Evolutionary conservation across 345 rosid species (phyloP), one percentile per base, ranked within the genome.

Genomic region (Durio zibethinus): DNA sequence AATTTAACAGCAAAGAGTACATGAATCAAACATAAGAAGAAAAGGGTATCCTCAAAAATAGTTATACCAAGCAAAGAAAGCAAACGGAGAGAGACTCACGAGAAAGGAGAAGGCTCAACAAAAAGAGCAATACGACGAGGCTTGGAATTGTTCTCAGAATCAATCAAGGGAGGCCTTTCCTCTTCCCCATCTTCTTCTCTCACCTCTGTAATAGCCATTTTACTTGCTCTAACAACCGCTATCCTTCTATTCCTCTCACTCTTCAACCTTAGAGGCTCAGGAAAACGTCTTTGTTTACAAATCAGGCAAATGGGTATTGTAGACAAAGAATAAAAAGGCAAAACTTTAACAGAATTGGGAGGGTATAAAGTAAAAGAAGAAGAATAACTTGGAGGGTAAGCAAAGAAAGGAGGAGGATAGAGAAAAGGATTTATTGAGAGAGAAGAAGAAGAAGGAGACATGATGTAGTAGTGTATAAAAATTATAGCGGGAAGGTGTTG

Each of bases 91-190:
- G 29, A 14, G 31, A 87, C 96, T 92, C 83, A 95, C 99, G 98
- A 87, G 76, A 96, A 96, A 21, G 99, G 99, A 21, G 99, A 96
- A 74, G 99, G 99, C 89, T 96, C 99, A 23, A 96, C 90, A 75
- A 96, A 96, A 64, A 96, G 95, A 80, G 91, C 99, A 80, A 96
- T 92, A 16, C 99, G 92, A 7, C 97, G 87, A 11, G 98, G 97
- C 78, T 84, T 84, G 20, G 88, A 78, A 38, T 78, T 81, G 79
- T 50, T 76, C 63, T 87, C 97, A 0, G 90, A 75, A 66, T 92
- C 95, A 53, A 89, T 80, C 82, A 87, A 66, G 76, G 80, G 89
- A 60, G 83, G 88, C 12, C 61, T 79, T 61, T 90, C 93, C 21
- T 88, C 92, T 5, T 52, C 61, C 12, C 85, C 88, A 1, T 73